Conservation (phyloP, 2,329 filamentous ascomycete genomes). For the Neonectria hederae region DNA sequence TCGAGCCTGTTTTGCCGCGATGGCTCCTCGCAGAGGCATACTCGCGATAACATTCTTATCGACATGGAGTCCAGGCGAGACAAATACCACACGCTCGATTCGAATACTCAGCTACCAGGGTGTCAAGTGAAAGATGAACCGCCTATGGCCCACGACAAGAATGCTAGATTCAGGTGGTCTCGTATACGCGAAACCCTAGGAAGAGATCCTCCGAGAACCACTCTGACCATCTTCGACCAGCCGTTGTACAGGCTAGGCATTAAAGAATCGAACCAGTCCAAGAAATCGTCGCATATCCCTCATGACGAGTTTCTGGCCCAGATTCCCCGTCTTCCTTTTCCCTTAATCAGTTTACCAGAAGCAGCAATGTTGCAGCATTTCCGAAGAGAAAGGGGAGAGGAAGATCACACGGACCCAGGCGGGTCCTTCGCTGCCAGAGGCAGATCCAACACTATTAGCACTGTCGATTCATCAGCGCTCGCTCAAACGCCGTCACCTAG, state of each 20-base stretch:
- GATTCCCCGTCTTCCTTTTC: conserved; percentile 47
- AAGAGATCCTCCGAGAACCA: conserved; percentile 35
- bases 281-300: conserved; percentile 28
- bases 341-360: conserved; percentile 50
- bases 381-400: conserved; percentile 47
- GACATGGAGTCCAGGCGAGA: conserved; percentile 38
- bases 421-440: conserved; percentile 42
- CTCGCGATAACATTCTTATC: conserved; percentile 25
- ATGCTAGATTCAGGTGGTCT: conserved; percentile 37
- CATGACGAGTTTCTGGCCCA: conserved; percentile 37
- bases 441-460: conserved; percentile 46
- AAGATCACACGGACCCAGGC: conserved; percentile 48
- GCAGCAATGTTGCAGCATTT: conserved; percentile 48
- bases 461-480: conserved; percentile 38
- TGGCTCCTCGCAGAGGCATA: conserved; percentile 4
- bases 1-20: conserved; percentile 41
- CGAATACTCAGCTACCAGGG: conserved; percentile 29
- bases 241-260: conserved; percentile 34
- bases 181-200: conserved; percentile 39
- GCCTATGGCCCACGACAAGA: not conserved
- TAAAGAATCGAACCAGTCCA: conserved; percentile 13
- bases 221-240: conserved; percentile 38
- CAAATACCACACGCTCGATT: conserved; percentile 47
- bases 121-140: not conserved
- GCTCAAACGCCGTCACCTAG: conserved; percentile 42